Conservation (phyloP, 108 stramenopile species). For the Cylindrotheca fusiformis region DNA sequence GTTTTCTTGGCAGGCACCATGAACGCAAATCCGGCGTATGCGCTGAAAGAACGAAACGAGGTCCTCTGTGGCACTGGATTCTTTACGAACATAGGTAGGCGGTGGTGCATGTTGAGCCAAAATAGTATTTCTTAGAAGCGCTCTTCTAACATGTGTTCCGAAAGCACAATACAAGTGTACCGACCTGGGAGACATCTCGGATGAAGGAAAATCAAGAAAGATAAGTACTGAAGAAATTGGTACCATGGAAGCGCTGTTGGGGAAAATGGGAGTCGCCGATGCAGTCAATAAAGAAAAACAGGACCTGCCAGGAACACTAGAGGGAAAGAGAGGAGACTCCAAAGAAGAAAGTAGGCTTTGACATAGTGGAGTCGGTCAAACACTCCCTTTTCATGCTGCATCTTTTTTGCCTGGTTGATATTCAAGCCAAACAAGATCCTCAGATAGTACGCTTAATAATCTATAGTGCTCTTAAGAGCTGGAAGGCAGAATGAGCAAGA, state of each 20-base stretch:
- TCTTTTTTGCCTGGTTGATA: too few species aligned
- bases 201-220: constrained; percentile 48
- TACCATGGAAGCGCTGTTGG: constrained; percentile 12
- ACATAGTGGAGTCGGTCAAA: too few species aligned
- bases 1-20: not conserved
- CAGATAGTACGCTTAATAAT: too few species aligned
- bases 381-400: too few species aligned
- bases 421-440: too few species aligned
- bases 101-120: not conserved
- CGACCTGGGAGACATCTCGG: constrained; percentile 64
- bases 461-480: constrained; percentile 13
- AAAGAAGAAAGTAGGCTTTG: too few species aligned
- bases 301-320: too few species aligned
- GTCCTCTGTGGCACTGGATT: constrained; percentile 71
- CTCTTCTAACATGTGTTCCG: not conserved
- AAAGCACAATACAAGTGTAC: constrained; percentile 60
- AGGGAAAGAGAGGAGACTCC: too few species aligned
- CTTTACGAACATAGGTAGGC: constrained; percentile 52
- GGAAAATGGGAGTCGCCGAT: constrained; percentile 18
- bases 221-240: constrained; percentile 16
- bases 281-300: too few species aligned
- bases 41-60: constrained; percentile 55
- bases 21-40: constrained; percentile 28
- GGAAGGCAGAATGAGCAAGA: constrained; percentile 14
- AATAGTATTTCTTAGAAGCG: not conserved